Base-by-base conservation (phyloP, 75 land plant genomes). In the Cryptomeria japonica region DNA sequence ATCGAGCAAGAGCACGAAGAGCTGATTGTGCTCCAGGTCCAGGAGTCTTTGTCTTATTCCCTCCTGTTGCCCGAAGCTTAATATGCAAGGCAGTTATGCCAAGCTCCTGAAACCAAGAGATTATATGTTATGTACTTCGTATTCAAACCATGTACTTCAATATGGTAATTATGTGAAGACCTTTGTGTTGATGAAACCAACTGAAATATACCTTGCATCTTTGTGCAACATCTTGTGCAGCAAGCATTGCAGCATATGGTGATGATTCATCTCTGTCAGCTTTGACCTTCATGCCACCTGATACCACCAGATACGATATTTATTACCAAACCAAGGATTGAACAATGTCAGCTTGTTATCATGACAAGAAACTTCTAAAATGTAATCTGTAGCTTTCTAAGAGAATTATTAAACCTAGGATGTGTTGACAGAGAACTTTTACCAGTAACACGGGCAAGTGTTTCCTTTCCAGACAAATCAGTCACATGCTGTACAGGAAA, bases 221-320 rank as follows among this genome's bases (percentile, higher is more conserved):
- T 49, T 49, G 51, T 49, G 51, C 51, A 68, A 95, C 96, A 89
- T 95, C 96, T 84, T 95, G 96, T 10, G 96, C 96, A 16, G 96
- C 96, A 92, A 95, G 96, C 96, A 95, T 95, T 51, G 96, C 95
- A 56, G 96, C 96, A 90, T 95, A 95, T 25, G 96, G 96, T 7
- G 96, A 95, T 49, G 96, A 89, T 87, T 95, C 96, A 89, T 94
- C 95, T 55, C 95, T 86, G 12, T 49, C 51, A 49, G 51, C 51
- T 49, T 49, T 49, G 51, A 49, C 51, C 51, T 49, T 49, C 51
- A 79, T 94, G 22, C 70, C 70, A 64, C 70, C 70, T 64, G 5
- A 19, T 64, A 19, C 25, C 70, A 25, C 6, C 70, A 49, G 51
- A 8, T 25, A 64, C 28, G 70, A 5, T 4, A 64, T 19, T 28